Evolutionary conservation across 1,284 basidiomycete genomes (phyloP), one percentile per base, ranked within the genome.

Genomic region (Rhodotorula sp.): DNA sequence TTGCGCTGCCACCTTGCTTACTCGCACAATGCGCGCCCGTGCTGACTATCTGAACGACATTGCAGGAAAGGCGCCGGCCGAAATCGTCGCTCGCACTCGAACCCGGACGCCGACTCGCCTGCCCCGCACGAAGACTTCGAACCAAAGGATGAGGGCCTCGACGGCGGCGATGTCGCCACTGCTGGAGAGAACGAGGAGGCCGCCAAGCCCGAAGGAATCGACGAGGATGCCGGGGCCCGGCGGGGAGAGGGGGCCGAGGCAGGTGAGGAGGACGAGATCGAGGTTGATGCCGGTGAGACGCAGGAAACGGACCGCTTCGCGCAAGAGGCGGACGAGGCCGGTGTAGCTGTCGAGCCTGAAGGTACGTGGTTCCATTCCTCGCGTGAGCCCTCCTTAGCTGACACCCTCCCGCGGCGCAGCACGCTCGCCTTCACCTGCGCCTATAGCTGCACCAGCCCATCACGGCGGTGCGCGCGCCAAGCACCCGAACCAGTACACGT

Each of bases 401-500:
- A 66, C 48, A 10, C 60, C 1, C 19, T 8, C 12, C 12, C 9
- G 4, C 10, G 3, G 0, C 16, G 21, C 61, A 50, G 55, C 61
- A 7, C 50, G 49, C 2, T 57, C 60, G 0, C 59, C 55, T 4
- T 61, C 64, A 0, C 60, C 68, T 3, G 45, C 46, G 7, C 57
- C 44, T 7, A 25, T n/a, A 7, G 44, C 57, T 12, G 44, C 46
- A n/a, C 57, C 57, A 34, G 34, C 34, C 23, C n/a, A 45, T 25
- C 34, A 25, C 25, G 27, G 19, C 44, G 34, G 45, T 27, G 50
- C 70, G 44, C 77, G 80, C 71, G 76, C 76, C 45, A 80, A 80
- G 58, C 82, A 82, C 55, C 85, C 86, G 8, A 87, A 87, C 72
- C 86, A 87, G 77, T 87, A 87, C 78, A 87, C 86, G 0, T 87